Percentiles rank a stretch among this genome's conserved stretches.
Evolutionary conservation across 2,329 filamentous ascomycete genomes (phyloP).

Genomic region (Fusarium nurragi): DNA sequence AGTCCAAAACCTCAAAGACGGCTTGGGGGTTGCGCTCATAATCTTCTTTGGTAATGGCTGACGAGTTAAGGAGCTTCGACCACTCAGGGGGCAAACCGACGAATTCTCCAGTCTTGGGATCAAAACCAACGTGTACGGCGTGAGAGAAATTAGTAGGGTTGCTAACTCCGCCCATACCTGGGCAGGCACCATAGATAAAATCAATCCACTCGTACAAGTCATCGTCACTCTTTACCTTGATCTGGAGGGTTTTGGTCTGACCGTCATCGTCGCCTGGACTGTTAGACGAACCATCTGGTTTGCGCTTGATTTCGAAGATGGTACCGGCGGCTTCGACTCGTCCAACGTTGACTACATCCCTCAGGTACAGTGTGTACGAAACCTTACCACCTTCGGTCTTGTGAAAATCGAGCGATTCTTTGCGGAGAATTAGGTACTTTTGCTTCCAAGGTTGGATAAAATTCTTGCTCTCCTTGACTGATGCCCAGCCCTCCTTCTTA

Average conservation of each 20-base stretch:
- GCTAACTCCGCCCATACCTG: conserved; percentile 96
- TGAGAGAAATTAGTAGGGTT: conserved; percentile 99
- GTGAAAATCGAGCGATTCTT: conserved; percentile 93
- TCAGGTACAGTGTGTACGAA: conserved; percentile 83
- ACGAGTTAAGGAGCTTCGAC: conserved; percentile 95
- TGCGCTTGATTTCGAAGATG: conserved; percentile 91
- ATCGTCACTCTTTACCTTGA: conserved; percentile 93
- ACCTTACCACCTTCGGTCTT: conserved; percentile 91
- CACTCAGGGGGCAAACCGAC: conserved; percentile 94
- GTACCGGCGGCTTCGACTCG: conserved; percentile 91
- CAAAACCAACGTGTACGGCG: conserved; percentile 96
- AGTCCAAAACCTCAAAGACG: conserved; percentile 82
- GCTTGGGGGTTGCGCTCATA: conserved; percentile 96
- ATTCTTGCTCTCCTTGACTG: conserved; percentile 90
- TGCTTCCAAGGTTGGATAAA: conserved; percentile 89
- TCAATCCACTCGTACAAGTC: conserved; percentile 99
- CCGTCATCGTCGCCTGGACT: conserved; percentile 83
- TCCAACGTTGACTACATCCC: conserved; percentile 88
- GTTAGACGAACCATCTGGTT: conserved; percentile 72
- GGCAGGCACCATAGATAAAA: conserved; percentile 94
- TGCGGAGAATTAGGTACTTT: conserved; percentile 89
- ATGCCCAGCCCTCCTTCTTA: conserved; percentile 83
- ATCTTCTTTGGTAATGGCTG: conserved; percentile 97
- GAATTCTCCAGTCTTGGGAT: conserved; percentile 93
- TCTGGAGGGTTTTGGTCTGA: conserved; percentile 83